Conservation (phyloP, 2,329 filamentous ascomycete species). For the Penicillium sp. region DNA sequence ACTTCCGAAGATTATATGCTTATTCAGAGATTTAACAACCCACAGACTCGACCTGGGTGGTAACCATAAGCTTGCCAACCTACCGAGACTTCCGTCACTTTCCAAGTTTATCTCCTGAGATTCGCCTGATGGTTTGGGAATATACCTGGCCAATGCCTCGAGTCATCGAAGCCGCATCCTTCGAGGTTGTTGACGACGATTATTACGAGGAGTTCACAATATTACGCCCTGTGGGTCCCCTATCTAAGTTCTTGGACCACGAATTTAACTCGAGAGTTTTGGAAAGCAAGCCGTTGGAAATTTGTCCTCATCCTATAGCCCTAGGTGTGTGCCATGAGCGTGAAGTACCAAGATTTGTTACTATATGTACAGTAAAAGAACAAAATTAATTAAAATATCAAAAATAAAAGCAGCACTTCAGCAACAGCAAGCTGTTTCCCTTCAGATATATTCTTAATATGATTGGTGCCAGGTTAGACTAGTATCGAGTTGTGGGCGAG, state of each 20-base stretch:
- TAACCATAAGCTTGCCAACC: not conserved
- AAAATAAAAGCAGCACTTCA: not conserved
- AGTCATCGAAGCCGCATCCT: not conserved
- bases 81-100: not conserved
- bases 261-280: not conserved
- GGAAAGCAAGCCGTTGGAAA: not conserved
- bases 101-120: not conserved
- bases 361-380: not conserved
- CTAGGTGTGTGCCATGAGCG: not conserved
- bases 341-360: not conserved
- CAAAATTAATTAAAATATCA: not conserved
- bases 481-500: not conserved
- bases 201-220: not conserved
- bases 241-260: not conserved
- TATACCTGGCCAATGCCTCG: not conserved
- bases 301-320: not conserved
- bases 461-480: not conserved
- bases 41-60: not conserved
- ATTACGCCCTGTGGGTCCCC: not conserved
- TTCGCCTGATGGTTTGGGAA: not conserved
- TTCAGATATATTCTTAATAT: not conserved
- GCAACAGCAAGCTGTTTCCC: not conserved
- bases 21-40: not conserved
- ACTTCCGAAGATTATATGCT: not conserved
- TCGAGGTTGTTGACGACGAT: not conserved